Conservation (phyloP, 495 filamentous ascomycete species). For the Cercophora sp. region DNA sequence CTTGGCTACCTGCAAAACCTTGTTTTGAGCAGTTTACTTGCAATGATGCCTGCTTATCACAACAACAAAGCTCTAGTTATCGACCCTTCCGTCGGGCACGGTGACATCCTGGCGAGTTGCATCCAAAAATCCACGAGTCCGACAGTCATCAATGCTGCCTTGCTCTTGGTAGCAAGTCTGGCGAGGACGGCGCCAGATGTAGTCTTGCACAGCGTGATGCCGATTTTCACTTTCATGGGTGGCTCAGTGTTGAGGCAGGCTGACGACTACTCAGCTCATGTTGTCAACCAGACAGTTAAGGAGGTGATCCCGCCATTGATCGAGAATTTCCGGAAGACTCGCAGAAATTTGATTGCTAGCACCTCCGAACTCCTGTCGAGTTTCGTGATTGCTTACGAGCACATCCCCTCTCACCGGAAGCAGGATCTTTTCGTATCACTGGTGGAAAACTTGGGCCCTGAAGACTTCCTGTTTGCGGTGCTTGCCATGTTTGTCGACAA, state of each 20-base stretch:
- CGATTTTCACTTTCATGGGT: constrained; percentile 97
- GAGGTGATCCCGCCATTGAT: constrained; percentile 90
- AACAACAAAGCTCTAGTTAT: constrained; percentile 56
- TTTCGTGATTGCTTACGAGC: constrained; percentile 91
- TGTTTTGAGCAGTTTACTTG: constrained; percentile 68
- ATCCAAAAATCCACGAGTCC: constrained; percentile 83
- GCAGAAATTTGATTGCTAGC: constrained; percentile 69
- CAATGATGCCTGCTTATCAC: constrained; percentile 73
- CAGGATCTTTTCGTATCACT: constrained; percentile 75
- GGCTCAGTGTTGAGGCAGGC: constrained; percentile 80
- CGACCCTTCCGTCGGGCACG: constrained; percentile 69
- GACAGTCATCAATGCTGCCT: constrained; percentile 83
- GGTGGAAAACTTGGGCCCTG: constrained; percentile 72
- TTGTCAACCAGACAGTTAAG: constrained; percentile 84
- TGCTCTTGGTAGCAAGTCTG: constrained; percentile 80
- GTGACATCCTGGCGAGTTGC: constrained; percentile 85
- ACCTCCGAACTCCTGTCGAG: constrained; percentile 83
- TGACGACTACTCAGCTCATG: constrained; percentile 92
- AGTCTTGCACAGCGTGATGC: constrained; percentile 95
- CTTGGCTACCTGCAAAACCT: constrained; percentile 82
- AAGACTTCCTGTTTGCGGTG: constrained; percentile 75
- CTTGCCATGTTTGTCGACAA: constrained; percentile 67
- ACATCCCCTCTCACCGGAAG: constrained; percentile 82
- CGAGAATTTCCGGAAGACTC: constrained; percentile 72
- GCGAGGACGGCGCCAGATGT: constrained; percentile 81